Evolutionary conservation across 192 early-diverging fungal genomes (phyloP).

Genomic region (Coemansia sp.): DNA sequence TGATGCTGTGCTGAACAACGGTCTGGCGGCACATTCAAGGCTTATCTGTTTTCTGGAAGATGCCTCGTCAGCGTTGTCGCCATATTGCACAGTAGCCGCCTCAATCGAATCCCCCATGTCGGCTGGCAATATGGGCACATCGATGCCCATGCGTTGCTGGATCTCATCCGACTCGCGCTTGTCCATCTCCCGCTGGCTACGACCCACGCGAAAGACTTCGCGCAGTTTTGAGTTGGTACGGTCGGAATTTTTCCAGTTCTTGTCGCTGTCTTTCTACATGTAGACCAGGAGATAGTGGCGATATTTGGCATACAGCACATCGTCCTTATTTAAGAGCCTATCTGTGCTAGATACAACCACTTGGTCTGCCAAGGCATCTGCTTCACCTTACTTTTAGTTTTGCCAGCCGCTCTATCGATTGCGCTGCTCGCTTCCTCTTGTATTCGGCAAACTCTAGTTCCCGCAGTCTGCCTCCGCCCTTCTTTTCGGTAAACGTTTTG

Average conservation of each 20-base stretch:
- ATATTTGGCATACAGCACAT: neutral
- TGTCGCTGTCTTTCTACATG: slow-evolving; percentile 66
- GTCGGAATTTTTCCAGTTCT: slow-evolving; percentile 80
- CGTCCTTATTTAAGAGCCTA: neutral
- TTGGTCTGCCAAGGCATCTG: neutral
- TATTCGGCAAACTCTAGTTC: slow-evolving; percentile 61
- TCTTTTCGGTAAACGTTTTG: slow-evolving; percentile 57
- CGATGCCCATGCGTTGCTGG: slow-evolving; percentile 61
- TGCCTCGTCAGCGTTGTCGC: neutral
- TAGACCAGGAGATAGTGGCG: neutral
- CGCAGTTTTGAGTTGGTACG: slow-evolving; percentile 68
- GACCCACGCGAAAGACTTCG: slow-evolving; percentile 69
- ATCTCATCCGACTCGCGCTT: slow-evolving; percentile 56
- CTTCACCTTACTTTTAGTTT: slow-evolving; percentile 25
- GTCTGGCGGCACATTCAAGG: slow-evolving; percentile 1
- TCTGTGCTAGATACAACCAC: neutral
- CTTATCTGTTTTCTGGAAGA: neutral
- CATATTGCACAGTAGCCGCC: slow-evolving; percentile 59
- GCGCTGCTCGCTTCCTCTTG: slow-evolving; percentile 57
- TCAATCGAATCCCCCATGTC: slow-evolving; percentile 49
- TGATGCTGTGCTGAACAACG: slow-evolving; percentile 9
- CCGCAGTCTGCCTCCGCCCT: slow-evolving; percentile 15
- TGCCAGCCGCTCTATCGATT: slow-evolving; percentile 56
- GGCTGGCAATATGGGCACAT: slow-evolving; percentile 61
- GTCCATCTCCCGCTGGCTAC: slow-evolving; percentile 56